A percentile compares a stretch with the other conserved stretches of the same genome.
Evolutionary conservation across 2,329 filamentous ascomycete genomes (phyloP).

Genomic region (Massarina eburnea): DNA sequence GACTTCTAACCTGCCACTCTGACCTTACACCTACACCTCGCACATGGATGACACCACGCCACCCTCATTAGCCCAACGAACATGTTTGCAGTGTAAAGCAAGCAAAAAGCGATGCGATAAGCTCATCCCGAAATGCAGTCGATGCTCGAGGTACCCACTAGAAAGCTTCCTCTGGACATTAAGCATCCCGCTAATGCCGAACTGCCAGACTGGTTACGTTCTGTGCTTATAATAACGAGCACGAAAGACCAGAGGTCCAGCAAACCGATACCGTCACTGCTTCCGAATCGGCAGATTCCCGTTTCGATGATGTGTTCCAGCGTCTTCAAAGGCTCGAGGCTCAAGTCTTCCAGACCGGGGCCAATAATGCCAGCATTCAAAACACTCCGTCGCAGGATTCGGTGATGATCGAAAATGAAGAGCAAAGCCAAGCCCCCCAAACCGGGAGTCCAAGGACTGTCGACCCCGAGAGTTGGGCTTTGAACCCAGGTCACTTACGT

Average conservation of each 20-base stretch:
- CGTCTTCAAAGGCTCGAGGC: slow-evolving; percentile 16
- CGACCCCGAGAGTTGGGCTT: slow-evolving; percentile 2
- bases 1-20: background rate
- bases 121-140: slow-evolving; percentile 11
- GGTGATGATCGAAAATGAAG: background rate
- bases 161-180: background rate
- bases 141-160: slow-evolving; percentile 14
- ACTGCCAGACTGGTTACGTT: slow-evolving; percentile 12
- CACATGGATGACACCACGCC: slow-evolving; percentile 5
- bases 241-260: slow-evolving; percentile 3
- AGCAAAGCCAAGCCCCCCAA: background rate
- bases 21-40: background rate
- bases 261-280: background rate
- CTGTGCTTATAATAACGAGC: slow-evolving; percentile 12
- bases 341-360: slow-evolving; percentile 8
- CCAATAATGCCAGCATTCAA: background rate
- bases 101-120: slow-evolving; percentile 26
- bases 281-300: slow-evolving; percentile 4
- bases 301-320: slow-evolving; percentile 18
- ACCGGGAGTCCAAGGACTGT: background rate
- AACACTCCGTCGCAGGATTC: no score
- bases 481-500: slow-evolving; percentile 10
- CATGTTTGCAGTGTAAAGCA: slow-evolving; percentile 17
- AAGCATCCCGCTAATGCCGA: background rate
- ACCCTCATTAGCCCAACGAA: slow-evolving; percentile 8